Percentiles rank a stretch among this genome's conserved stretches.
These are phyloP conservation scores for Colletotrichum eremochloae DNA, from an alignment of 2,329 filamentous ascomycete species.

Conservation along the genomic window DNA sequence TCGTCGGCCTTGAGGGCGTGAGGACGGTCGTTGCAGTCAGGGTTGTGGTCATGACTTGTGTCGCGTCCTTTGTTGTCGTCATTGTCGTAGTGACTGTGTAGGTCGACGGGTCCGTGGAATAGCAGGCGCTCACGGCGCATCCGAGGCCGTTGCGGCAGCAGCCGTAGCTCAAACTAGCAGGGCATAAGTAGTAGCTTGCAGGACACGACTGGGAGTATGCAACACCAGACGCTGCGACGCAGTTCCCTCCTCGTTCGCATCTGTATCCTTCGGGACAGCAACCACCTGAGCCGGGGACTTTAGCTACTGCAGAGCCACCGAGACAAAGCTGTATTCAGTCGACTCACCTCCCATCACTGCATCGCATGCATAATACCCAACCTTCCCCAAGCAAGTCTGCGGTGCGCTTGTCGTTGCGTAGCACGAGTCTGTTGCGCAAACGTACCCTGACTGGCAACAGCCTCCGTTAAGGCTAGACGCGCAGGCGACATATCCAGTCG, in stretches of 20 bases:
- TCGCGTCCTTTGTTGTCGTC: conserved; percentile 60
- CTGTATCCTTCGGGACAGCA: conserved; percentile 62
- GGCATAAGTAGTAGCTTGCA: conserved; percentile 61
- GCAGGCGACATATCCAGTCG: conserved; percentile 50
- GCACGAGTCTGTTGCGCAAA: conserved; percentile 62
- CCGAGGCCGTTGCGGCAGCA: conserved; percentile 66
- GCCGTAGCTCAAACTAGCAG: conserved; percentile 63
- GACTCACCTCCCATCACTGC: conserved; percentile 52
- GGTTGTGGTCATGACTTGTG: conserved; percentile 55
- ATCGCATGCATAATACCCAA: conserved; percentile 58
- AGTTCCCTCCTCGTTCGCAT: conserved; percentile 57
- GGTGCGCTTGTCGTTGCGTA: conserved; percentile 60
- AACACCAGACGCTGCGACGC: conserved; percentile 59
- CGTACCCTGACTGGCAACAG: conserved; percentile 63
- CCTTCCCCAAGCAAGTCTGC: conserved; percentile 53
- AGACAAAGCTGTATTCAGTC: conserved; percentile 30
- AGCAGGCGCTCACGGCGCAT: conserved; percentile 63
- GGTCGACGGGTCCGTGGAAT: conserved; percentile 60
- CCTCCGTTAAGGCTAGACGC: conserved; percentile 57
- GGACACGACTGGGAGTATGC: conserved; percentile 58
- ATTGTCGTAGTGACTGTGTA: conserved; percentile 58
- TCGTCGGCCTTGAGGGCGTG: conserved; percentile 52
- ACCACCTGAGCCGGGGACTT: conserved; percentile 49
- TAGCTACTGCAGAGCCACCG: conserved; percentile 11
- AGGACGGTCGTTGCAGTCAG: conserved; percentile 55